Percentiles rank a stretch among this genome's conserved stretches.
Conservation (phyloP, 2,329 filamentous ascomycete genomes). For the Ceratocystis smalleyi region DNA sequence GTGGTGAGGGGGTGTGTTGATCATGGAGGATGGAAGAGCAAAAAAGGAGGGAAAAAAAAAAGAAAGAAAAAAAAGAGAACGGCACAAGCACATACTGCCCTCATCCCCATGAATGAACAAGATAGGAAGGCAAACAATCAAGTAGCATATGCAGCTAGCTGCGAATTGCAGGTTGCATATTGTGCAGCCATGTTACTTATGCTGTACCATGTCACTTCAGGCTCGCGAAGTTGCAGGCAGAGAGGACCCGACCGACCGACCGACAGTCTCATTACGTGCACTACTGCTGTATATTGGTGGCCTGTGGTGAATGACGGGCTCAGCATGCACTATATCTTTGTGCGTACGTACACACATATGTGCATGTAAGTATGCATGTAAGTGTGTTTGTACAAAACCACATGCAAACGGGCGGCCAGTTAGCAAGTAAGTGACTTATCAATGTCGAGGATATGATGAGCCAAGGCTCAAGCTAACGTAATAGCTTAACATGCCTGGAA, state of each 20-base stretch:
- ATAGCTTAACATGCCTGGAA: not conserved
- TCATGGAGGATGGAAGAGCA: not conserved
- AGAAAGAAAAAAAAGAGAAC: not conserved
- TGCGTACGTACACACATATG: not conserved
- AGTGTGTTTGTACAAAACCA: not conserved
- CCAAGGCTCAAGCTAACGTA: no score
- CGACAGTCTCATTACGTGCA: not conserved
- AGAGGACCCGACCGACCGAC: not conserved
- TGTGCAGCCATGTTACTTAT: not conserved
- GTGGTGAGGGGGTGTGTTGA: not conserved
- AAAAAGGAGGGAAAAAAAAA: not conserved
- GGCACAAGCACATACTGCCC: not conserved
- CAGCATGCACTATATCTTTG: not conserved
- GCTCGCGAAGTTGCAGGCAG: not conserved
- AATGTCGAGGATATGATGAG: not conserved
- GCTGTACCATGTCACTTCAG: not conserved
- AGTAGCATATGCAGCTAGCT: not conserved
- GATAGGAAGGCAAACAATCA: not conserved
- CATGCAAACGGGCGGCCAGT: not conserved
- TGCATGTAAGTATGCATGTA: not conserved
- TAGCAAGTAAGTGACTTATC: not conserved
- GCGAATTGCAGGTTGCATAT: not conserved
- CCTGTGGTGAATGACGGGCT: not conserved
- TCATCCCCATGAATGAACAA: not conserved
- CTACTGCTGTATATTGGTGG: not conserved